Conservation (phyloP, 257 asterid species). For the Fraxinus anomala region DNA sequence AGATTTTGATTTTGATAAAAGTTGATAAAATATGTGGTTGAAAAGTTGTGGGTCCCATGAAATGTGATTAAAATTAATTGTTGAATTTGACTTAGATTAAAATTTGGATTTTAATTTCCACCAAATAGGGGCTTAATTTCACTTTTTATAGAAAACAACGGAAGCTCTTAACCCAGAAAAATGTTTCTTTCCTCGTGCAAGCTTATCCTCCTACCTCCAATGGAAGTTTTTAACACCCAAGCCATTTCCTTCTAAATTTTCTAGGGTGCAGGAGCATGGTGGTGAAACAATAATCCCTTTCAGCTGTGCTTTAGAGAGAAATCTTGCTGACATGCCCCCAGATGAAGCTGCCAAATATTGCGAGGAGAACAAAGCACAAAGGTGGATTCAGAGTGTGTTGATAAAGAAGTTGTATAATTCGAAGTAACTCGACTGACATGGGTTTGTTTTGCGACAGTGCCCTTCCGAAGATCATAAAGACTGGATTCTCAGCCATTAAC, state of each 20-base stretch:
- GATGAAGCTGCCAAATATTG: slow-evolving; percentile 92
- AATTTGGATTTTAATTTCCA: no score
- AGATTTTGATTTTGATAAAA: no score
- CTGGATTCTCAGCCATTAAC: slow-evolving; percentile 97
- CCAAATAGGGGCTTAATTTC: background rate
- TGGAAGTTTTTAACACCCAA: background rate
- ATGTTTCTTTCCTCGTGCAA: background rate
- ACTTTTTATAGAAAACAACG: background rate
- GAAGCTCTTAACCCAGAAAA: background rate
- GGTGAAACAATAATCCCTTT: slow-evolving; percentile 89
- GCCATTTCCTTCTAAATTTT: slow-evolving; percentile 25
- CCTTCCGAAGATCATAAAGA: slow-evolving; percentile 92
- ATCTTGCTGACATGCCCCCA: slow-evolving; percentile 78
- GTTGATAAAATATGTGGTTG: no score
- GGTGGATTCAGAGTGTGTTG: slow-evolving; percentile 52
- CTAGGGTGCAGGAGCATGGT: slow-evolving; percentile 99
- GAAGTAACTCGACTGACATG: slow-evolving; percentile 27
- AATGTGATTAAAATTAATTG: no score
- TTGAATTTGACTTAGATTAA: no score
- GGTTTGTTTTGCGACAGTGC: slow-evolving; percentile 55
- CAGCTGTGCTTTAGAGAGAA: slow-evolving; percentile 88
- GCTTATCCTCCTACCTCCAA: background rate
- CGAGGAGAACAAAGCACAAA: slow-evolving; percentile 90
- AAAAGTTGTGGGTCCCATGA: no score
- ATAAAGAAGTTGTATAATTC: slow-evolving; percentile 6